Evolutionary conservation across 164 flowering plant species (phyloP).

Genomic region (Cinnamomum micranthum): DNA sequence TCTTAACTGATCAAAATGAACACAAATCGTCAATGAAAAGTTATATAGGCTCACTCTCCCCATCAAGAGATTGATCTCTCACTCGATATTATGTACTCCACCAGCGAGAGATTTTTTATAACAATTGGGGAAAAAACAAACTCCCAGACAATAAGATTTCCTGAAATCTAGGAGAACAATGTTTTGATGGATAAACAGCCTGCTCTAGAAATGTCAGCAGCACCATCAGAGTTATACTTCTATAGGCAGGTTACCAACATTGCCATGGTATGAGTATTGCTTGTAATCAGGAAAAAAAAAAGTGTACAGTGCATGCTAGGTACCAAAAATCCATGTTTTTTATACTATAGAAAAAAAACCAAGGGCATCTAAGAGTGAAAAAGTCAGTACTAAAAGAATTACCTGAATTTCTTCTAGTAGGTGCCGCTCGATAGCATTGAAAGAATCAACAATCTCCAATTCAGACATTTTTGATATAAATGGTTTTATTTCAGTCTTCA

Average conservation of each 20-base stretch:
- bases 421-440: slow-evolving; percentile 78
- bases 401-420: slow-evolving; percentile 78
- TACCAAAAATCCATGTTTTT: background rate
- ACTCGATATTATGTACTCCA: too few relatives aligned
- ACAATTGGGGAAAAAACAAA: background rate
- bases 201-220: background rate
- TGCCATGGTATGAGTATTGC: background rate
- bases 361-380: background rate
- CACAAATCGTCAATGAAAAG: background rate
- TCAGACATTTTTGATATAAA: slow-evolving; percentile 73
- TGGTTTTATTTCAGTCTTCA: slow-evolving; percentile 62
- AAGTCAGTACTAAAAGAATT: background rate
- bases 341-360: background rate
- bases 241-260: background rate
- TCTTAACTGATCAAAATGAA: background rate
- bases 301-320: background rate
- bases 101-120: too few relatives aligned
- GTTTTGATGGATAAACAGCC: too few relatives aligned
- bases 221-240: background rate
- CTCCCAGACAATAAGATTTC: background rate
- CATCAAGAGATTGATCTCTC: background rate
- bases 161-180: slow-evolving; percentile 1
- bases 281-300: background rate
- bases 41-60: background rate
- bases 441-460: slow-evolving; percentile 83